Conservation (phyloP, 2,329 filamentous ascomycete species). For the Fusarium sp. region DNA sequence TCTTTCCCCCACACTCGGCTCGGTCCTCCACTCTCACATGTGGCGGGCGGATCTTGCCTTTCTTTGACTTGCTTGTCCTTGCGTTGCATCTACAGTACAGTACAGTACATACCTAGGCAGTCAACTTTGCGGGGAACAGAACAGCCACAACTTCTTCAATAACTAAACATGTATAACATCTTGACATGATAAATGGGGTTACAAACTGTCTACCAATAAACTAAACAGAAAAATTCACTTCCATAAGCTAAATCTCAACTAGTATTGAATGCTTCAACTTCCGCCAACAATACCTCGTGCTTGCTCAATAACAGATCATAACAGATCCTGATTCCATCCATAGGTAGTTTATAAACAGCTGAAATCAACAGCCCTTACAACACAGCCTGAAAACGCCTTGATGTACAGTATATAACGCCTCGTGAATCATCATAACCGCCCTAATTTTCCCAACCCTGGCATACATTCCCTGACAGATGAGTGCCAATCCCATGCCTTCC, state of each 20-base stretch:
- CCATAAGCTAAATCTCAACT: neutral
- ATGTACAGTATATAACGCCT: conserved; percentile 28
- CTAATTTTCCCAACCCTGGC: conserved; percentile 4
- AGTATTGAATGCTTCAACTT: neutral
- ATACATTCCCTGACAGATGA: neutral
- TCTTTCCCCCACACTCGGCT: conserved; percentile 29
- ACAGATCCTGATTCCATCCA: neutral
- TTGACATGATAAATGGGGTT: too few species aligned
- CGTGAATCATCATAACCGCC: conserved; percentile 22
- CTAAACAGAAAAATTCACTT: neutral
- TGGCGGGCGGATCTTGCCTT: neutral
- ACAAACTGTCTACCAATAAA: neutral
- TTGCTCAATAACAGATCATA: neutral
- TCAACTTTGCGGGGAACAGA: conserved; percentile 24
- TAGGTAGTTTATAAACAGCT: neutral
- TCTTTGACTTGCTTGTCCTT: too few species aligned
- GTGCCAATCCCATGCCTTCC: neutral
- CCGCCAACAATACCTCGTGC: neutral
- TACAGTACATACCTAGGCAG: too few species aligned
- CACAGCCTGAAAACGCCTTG: conserved; percentile 24
- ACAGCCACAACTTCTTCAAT: neutral
- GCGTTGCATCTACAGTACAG: too few species aligned
- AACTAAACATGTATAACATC: too few species aligned
- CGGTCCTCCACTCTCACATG: conserved; percentile 42
- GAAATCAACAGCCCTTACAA: neutral